Evolutionary conservation across 768 basidiomycete genomes (phyloP).

Genomic region (Bullera alba): DNA sequence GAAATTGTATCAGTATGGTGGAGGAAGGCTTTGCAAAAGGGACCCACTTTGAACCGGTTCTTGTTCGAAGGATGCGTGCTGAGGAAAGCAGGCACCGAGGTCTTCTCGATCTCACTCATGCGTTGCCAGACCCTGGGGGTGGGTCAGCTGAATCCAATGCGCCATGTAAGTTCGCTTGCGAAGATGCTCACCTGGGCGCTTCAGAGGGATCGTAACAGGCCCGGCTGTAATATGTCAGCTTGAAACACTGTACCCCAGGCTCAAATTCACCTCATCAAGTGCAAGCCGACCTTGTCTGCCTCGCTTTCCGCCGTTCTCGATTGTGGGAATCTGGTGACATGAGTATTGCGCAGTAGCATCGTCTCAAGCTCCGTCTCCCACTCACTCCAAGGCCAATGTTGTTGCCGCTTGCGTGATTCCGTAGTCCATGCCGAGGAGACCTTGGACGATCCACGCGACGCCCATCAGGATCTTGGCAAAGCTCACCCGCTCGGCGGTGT

Average conservation of each 20-base stretch:
- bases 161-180: neutral
- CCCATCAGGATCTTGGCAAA: slow-evolving; percentile 46
- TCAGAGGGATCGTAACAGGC: slow-evolving; percentile 82
- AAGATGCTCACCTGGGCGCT: slow-evolving; percentile 58
- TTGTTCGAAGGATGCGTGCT: slow-evolving; percentile 72
- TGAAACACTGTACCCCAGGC: neutral
- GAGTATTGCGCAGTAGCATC: slow-evolving; percentile 6
- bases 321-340: slow-evolving; percentile 60
- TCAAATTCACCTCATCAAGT: slow-evolving; percentile 56
- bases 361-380: slow-evolving; percentile 4
- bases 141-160: slow-evolving; percentile 1
- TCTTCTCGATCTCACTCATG: slow-evolving; percentile 58
- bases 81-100: slow-evolving; percentile 58
- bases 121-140: slow-evolving; percentile 62
- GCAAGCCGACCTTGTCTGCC: slow-evolving; percentile 81
- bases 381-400: slow-evolving; percentile 52
- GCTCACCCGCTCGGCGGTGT: slow-evolving; percentile 48
- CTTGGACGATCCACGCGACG: slow-evolving; percentile 49
- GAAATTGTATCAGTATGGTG: too few relatives aligned
- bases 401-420: slow-evolving; percentile 53
- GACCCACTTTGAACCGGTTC: slow-evolving; percentile 62
- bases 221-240: slow-evolving; percentile 27
- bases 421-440: slow-evolving; percentile 58
- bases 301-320: slow-evolving; percentile 74
- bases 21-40: too few relatives aligned